These are phyloP conservation scores for Plectosphaerella sp. DNA, from an alignment of 2,329 filamentous ascomycete genomes.

Conservation along the genomic window DNA sequence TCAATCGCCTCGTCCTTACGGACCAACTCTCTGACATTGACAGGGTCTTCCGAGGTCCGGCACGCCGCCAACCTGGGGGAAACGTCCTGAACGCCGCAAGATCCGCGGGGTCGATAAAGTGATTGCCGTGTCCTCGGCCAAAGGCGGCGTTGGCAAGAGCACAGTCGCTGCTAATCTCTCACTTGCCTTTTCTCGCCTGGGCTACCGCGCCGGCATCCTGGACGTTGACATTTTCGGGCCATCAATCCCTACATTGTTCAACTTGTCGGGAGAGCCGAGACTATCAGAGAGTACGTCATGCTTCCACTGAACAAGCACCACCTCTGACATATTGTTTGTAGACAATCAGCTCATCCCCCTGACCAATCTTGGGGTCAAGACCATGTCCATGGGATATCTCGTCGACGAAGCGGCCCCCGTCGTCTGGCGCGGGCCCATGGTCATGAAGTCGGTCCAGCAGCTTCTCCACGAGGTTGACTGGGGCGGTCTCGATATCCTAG, in stretches of 20 bases:
- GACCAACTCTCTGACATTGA: slow-evolving; percentile 1
- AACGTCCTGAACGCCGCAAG: slow-evolving; percentile 73
- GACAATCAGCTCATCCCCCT: slow-evolving; percentile 80
- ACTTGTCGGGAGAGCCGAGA: slow-evolving; percentile 73
- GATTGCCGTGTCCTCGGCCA: slow-evolving; percentile 95
- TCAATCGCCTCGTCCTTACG: slow-evolving; percentile 1
- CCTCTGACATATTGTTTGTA: slow-evolving; percentile 22
- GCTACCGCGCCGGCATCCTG: slow-evolving; percentile 79
- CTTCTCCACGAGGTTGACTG: slow-evolving; percentile 93
- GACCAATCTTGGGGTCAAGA: slow-evolving; percentile 92
- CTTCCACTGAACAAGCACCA: neutral
- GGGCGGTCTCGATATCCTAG: slow-evolving; percentile 81
- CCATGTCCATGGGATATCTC: slow-evolving; percentile 98
- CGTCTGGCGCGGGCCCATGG: slow-evolving; percentile 94
- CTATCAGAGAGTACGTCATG: slow-evolving; percentile 61
- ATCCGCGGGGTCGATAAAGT: slow-evolving; percentile 85
- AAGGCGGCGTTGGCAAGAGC: slow-evolving; percentile 97
- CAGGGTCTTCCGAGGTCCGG: slow-evolving; percentile 83
- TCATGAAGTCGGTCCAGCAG: slow-evolving; percentile 95
- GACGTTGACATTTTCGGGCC: slow-evolving; percentile 97
- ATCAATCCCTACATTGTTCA: slow-evolving; percentile 85
- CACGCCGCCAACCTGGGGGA: slow-evolving; percentile 51
- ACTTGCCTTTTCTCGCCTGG: slow-evolving; percentile 76
- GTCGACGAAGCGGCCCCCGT: slow-evolving; percentile 76
- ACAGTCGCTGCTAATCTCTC: slow-evolving; percentile 88